A percentile compares a stretch with the other conserved stretches of the same genome.
Evolutionary conservation across 352 stramenopile species (phyloP).

Genomic region (Globisporangium perplexum): DNA sequence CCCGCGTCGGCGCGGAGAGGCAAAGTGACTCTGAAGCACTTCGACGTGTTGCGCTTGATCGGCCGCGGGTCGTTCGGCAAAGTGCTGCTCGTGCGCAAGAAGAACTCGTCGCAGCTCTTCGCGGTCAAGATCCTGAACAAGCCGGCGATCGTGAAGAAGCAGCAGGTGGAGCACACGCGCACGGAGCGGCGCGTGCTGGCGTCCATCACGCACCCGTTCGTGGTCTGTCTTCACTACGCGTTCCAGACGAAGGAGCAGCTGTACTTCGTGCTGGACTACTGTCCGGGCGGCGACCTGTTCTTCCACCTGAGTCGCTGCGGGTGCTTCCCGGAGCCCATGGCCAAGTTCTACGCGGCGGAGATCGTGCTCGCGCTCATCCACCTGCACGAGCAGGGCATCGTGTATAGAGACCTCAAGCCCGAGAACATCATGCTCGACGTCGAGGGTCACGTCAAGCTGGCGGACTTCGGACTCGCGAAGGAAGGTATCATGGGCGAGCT

Average conservation of each 20-base stretch:
- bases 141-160: constrained; percentile 68
- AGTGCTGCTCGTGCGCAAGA: constrained; percentile 85
- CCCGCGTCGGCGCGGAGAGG: constrained; percentile 7
- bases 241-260: constrained; percentile 84
- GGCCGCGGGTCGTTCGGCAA: constrained; percentile 92
- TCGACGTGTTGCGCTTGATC: constrained; percentile 89
- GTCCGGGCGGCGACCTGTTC: constrained; percentile 77
- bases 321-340: constrained; percentile 78
- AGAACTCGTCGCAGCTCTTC: constrained; percentile 66
- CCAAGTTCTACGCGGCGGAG: constrained; percentile 80
- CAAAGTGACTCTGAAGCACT: constrained; percentile 83
- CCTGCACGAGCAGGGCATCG: constrained; percentile 79
- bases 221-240: constrained; percentile 85
- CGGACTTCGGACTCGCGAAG: constrained; percentile 78
- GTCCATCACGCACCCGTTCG: constrained; percentile 79
- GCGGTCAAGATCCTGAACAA: constrained; percentile 86
- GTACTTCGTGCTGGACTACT: constrained; percentile 87
- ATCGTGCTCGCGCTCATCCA: constrained; percentile 84
- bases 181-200: constrained; percentile 81
- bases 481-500: constrained; percentile 68
- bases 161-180: constrained; percentile 79
- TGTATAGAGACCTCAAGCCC: constrained; percentile 81
- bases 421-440: constrained; percentile 88
- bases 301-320: constrained; percentile 72
- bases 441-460: constrained; percentile 76